Evolutionary conservation across 345 rosid species (phyloP).

Genomic region (Arabidopsis arenosa): DNA sequence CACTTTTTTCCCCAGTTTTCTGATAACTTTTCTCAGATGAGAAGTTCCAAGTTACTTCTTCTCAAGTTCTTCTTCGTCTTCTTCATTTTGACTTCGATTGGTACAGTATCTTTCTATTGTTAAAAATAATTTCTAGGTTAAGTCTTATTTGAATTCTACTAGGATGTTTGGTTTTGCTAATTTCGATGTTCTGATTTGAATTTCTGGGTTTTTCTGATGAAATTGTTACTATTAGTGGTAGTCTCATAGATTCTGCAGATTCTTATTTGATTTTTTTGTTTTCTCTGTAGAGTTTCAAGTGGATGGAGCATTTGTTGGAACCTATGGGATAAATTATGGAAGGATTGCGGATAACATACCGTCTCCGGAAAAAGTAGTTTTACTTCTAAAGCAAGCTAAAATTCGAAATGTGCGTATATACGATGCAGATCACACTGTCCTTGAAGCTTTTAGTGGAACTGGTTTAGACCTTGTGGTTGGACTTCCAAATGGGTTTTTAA

Average conservation of each 20-base stretch:
- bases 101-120: conserved; percentile 48
- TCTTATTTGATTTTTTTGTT: background rate
- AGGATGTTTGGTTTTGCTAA: background rate
- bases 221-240: background rate
- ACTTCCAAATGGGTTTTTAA: conserved; percentile 72
- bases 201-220: background rate
- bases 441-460: conserved; percentile 82
- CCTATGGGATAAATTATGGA: conserved; percentile 97
- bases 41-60: conserved; percentile 45
- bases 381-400: conserved; percentile 78
- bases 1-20: background rate
- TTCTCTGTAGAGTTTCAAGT: conserved; percentile 40
- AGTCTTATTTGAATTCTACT: background rate
- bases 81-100: conserved; percentile 47
- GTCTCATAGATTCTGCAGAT: background rate
- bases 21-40: conserved; percentile 46
- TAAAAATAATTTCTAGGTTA: background rate
- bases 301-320: conserved; percentile 73
- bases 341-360: conserved; percentile 93
- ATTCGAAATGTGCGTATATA: conserved; percentile 87
- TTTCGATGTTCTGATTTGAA: conserved; percentile 9
- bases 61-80: conserved; percentile 48
- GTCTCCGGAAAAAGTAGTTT: conserved; percentile 84
- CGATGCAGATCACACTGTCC: conserved; percentile 87
- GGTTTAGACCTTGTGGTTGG: conserved; percentile 90